Evolutionary conservation across 179 eudicot genomes (phyloP), one percentile per base, ranked within the genome.

Genomic region (Corrigiola litoralis): DNA sequence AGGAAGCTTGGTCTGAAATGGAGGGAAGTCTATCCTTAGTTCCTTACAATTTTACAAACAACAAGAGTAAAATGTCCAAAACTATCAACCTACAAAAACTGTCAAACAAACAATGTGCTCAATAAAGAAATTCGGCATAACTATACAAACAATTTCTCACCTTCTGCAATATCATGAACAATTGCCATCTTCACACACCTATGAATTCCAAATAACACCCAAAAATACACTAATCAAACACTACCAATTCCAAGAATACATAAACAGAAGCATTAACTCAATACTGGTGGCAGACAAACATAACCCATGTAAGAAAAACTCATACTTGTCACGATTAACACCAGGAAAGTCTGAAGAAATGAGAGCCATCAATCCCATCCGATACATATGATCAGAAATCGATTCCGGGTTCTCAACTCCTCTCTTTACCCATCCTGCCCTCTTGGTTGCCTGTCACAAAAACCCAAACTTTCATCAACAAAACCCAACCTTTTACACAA

Each of bases 101-200:
- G n/a, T n/a, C n/a, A n/a, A 58, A 14, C 16, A 41, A 62, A 27
- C 54, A 56, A 61, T n/a, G n/a, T n/a, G 18, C 37, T 28, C 13
- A 62, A 38, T 11, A 53, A 27, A 1, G 29, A 49, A 68, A 5
- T 63, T 42, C 1, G 1, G 34, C 8, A 63, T 33, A 69, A 42
- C 9, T 1, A 51, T 64, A 0, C 0, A 12, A 34, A 24, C 46
- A 13, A 6, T 16, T 34, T 21, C 75, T 70, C 64, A 94, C 99
- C 99, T 88, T 90, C 99, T 11, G 99, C 99, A 66, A 94, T 82
- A 68, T 94, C 99, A 70, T 94, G 99, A 24, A 94, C 95, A 82
- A 94, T 84, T 7, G 97, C 95, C 94, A 94, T 94, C 75, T 94
- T 94, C 58, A 94, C 74, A 66, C 96, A 90, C 94, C 96, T 94